Base-by-base conservation (phyloP, 2,329 filamentous ascomycete species). In the Cyphellophora europaea region DNA sequence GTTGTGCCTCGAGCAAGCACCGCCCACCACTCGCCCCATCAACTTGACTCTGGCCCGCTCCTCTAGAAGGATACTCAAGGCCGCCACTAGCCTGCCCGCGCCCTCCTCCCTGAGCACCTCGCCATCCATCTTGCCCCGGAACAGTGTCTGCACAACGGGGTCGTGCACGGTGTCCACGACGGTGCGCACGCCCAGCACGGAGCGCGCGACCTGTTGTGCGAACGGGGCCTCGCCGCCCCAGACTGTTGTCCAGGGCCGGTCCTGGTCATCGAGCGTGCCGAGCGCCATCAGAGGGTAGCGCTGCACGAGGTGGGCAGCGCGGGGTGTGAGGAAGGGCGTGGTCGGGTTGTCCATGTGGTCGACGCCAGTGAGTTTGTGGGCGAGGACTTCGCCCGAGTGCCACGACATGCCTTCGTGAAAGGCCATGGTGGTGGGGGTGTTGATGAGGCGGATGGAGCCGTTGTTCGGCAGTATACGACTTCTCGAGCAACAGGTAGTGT, bases 211-310 rank as follows among this genome's bases (percentile, higher is more conserved):
- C 0, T 74, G 69, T 31, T 69, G 65, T 0, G 76, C 74, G 46
- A 89, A 82, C 0, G 81, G 82, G 1, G 70, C 57, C 38, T 78
- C 65, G 11, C 85, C 85, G n/a, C 83, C 83, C 75, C 81, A 82
- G 5, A 93, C 43, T 0, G 81, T 81, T 11, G 79, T 81, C 85
- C 85, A 93, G 2, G 82, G 83, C 13, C 73, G 63, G 2, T 71
- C 70, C 10, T 49, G 13, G 13, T 75, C 50, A 2, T 60, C 56
- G 2, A 88, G 58, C 0, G 82, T 74, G 1, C 85, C 85, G 12
- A 93, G 59, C 0, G 82, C 83, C 11, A 91, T 63, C 5, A 91
- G 64, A 1, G 82, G 77, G 1, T 75, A 77, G 11, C 61, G 59
- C 33, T 70, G 65, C 3, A 87, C 66, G 42, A 82, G 70, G 42